phyloP scores from a whole-genome alignment of 148 eudicot species.

The Vaccinium myrtillus region DNA sequence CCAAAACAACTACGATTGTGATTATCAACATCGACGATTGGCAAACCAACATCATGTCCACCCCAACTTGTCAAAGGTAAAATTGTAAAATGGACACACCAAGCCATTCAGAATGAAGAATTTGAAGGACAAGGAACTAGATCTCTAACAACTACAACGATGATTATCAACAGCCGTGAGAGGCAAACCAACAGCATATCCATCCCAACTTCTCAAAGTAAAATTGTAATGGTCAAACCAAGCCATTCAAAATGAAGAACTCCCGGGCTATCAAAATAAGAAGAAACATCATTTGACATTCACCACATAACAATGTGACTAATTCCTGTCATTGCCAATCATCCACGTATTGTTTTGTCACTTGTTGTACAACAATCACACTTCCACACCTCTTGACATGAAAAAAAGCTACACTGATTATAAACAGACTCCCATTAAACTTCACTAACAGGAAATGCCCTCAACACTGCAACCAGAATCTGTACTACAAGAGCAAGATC shows the following conservation, averaged over 20 bases:
- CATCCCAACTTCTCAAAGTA: constrained; percentile 29
- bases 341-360: constrained; percentile 25
- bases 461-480: constrained; percentile 32
- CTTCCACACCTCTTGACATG: constrained; percentile 30
- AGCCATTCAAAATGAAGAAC: constrained; percentile 20
- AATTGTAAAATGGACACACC: constrained; percentile 13
- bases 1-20: neutral
- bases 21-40: constrained; percentile 7
- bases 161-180: constrained; percentile 7
- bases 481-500: constrained; percentile 37
- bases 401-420: constrained; percentile 33
- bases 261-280: constrained; percentile 21
- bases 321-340: constrained; percentile 32
- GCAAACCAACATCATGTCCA: constrained; percentile 22
- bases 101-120: neutral
- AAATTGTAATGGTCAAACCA: constrained; percentile 17
- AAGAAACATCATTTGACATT: constrained; percentile 24
- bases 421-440: constrained; percentile 43
- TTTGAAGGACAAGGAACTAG: neutral
- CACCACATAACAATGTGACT: constrained; percentile 27
- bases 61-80: constrained; percentile 26
- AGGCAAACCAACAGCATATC: constrained; percentile 20
- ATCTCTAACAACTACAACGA: neutral
- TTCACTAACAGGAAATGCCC: constrained; percentile 41
- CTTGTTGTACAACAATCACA: constrained; percentile 40